A percentile compares a stretch with the other conserved stretches of the same genome.
phyloP scores from a whole-genome alignment of 805 yeast genomes.

The Pichia heedii region DNA sequence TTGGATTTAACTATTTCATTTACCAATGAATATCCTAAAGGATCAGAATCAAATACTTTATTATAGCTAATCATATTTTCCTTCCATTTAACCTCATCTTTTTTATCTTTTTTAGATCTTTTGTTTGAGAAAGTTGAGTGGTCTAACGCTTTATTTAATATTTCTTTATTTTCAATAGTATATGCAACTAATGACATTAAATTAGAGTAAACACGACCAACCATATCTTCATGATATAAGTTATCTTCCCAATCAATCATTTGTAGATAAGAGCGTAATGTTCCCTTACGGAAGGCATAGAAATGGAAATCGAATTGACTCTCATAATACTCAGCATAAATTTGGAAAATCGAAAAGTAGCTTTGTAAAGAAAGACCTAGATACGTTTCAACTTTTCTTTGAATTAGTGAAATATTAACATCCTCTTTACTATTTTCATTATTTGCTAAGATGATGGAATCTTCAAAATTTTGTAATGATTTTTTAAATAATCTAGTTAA shows the following conservation, averaged over 20 bases:
- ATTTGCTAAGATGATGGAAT: background rate
- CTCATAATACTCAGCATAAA: conserved; percentile 59
- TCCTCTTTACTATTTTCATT: conserved; percentile 7
- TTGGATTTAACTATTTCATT: conserved; percentile 21
- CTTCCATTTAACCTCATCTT: conserved; percentile 45
- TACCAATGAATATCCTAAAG: conserved; percentile 41
- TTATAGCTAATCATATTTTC: conserved; percentile 42
- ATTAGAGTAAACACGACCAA: conserved; percentile 60
- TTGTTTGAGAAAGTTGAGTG: conserved; percentile 13
- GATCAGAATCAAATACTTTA: conserved; percentile 44
- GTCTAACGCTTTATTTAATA: conserved; percentile 13
- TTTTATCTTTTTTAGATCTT: conserved; percentile 45
- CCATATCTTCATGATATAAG: conserved; percentile 61
- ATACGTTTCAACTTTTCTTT: conserved; percentile 24
- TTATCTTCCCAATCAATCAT: conserved; percentile 78
- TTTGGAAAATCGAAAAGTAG: conserved; percentile 52
- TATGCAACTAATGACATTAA: conserved; percentile 49
- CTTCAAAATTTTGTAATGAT: conserved; percentile 15
- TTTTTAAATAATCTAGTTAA: conserved; percentile 51
- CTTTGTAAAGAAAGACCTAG: conserved; percentile 77
- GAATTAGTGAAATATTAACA: conserved; percentile 32
- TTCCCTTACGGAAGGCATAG: conserved; percentile 84
- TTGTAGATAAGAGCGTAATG: conserved; percentile 73
- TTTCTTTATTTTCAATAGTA: conserved; percentile 20
- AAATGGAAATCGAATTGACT: conserved; percentile 95